Base-by-base conservation (phyloP, 176 grass and related monocot species). In the Zea luxurians region DNA sequence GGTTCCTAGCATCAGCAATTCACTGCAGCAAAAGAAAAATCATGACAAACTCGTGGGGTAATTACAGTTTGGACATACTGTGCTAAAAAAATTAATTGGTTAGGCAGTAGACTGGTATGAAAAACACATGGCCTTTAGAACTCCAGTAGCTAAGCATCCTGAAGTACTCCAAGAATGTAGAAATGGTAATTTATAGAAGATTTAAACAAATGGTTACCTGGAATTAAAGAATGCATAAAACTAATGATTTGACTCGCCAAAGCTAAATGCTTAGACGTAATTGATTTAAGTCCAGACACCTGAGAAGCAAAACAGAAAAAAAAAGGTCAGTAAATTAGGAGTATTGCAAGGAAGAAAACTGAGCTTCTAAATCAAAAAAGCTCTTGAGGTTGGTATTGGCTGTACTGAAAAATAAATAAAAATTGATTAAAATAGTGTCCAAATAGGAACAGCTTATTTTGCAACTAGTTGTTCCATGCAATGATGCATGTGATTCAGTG, bases 191-290 rank as follows among this genome's bases (percentile, higher is more conserved):
- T 41, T 63, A 60, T 8, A 84, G 48, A 68, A 77, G 48, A 65
- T 50, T 55, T 6, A 13, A 65, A 77, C 44, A 82, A 77, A 79
- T 43, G 18, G 64, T 88, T 85, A 99, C 96, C 96, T 81, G 96
- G 96, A 87, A 96, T 93, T 70, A 96, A 84, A 55, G 88, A 89
- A 83, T 90, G 73, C 78, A 96, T 82, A 89, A 99, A 99, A 77
- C 89, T 99, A 75, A 96, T 89, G 50, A 99, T 93, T 83, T 99
- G 96, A 81, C 96, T 99, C 8, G 96, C 96, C 76, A 99, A 78
- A 82, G 92, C 92, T 87, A 99, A 91, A 88, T 99, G 96, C 86
- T 96, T 99, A 52, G 96, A 99, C 38, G 96, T 95, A 86, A 99
- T 99, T 72, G 92, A 95, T 82, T 95, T 99, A 64, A 99, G 74